phyloP scores from a whole-genome alignment of 768 basidiomycete species.

The Kwoniella dendrophila region DNA sequence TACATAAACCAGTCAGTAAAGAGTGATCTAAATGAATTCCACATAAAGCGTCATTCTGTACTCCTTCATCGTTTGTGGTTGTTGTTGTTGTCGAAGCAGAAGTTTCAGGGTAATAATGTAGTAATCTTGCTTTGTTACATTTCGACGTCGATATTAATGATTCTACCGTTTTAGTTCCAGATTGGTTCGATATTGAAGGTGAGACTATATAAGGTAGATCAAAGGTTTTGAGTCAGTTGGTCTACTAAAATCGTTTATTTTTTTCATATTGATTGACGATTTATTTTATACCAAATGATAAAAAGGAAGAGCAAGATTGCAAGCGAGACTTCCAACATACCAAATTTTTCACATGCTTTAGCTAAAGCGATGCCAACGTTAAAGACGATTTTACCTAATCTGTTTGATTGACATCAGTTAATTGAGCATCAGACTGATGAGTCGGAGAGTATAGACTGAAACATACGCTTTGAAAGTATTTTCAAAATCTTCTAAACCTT shows the following conservation, averaged over 20 bases:
- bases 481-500: slow-evolving; percentile 71
- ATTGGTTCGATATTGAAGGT: neutral
- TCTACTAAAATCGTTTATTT: too few species aligned
- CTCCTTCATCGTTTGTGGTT: slow-evolving; percentile 61
- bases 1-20: slow-evolving; percentile 84
- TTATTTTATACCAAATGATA: too few species aligned
- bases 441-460: too few species aligned
- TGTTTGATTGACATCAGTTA: slow-evolving; percentile 60
- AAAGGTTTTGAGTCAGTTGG: too few species aligned
- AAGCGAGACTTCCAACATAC: slow-evolving; percentile 57
- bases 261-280: too few species aligned
- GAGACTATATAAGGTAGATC: too few species aligned
- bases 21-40: slow-evolving; percentile 91
- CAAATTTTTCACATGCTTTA: slow-evolving; percentile 86
- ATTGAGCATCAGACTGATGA: neutral
- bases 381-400: slow-evolving; percentile 63
- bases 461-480: slow-evolving; percentile 85
- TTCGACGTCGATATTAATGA: slow-evolving; percentile 73
- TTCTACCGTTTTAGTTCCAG: slow-evolving; percentile 60
- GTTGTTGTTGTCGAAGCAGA: slow-evolving; percentile 56
- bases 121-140: slow-evolving; percentile 73
- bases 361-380: slow-evolving; percentile 79
- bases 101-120: slow-evolving; percentile 91
- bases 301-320: neutral
- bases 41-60: slow-evolving; percentile 78